Evolutionary conservation across 2,329 filamentous ascomycete genomes (phyloP).

Genomic region (Fusarium circinatum): DNA sequence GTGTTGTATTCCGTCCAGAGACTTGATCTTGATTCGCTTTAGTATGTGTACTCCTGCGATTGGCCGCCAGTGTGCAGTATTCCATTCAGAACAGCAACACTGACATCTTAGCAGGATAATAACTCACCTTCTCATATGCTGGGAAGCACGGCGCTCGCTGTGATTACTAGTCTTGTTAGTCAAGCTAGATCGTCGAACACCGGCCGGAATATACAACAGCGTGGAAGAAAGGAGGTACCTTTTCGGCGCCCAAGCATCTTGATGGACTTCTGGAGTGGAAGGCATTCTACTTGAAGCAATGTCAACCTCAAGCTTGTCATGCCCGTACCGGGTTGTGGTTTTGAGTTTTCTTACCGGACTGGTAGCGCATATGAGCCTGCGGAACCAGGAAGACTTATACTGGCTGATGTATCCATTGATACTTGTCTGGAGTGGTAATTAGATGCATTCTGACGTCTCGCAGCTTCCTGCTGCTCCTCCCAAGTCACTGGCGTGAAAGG

Average conservation of each 20-base stretch:
- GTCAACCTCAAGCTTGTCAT: conserved; percentile 14
- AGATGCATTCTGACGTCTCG: conserved; percentile 9
- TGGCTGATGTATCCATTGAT: conserved; percentile 47
- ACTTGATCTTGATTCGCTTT: conserved; percentile 33
- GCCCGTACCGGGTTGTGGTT: not conserved
- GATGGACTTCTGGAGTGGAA: conserved; percentile 34
- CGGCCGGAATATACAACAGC: not conserved
- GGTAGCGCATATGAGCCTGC: conserved; percentile 36
- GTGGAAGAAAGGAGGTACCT: conserved; percentile 23
- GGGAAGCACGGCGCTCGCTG: conserved; percentile 31
- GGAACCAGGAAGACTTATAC: conserved; percentile 13
- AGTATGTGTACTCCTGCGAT: not conserved
- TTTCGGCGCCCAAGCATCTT: conserved; percentile 34
- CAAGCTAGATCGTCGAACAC: not conserved
- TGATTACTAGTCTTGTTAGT: conserved; percentile 20
- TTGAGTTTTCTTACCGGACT: conserved; percentile 37
- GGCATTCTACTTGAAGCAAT: conserved; percentile 30
- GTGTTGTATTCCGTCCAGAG: conserved; percentile 36
- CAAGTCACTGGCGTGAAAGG: conserved; percentile 37
- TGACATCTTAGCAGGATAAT: not conserved
- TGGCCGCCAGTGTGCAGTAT: not conserved
- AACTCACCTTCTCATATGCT: conserved; percentile 38
- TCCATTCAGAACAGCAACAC: not conserved
- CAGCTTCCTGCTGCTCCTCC: conserved; percentile 40
- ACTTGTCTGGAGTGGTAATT: conserved; percentile 45